These are phyloP conservation scores for Penicillium robsamsonii DNA, from an alignment of 495 filamentous ascomycete species.

Conservation along the genomic window DNA sequence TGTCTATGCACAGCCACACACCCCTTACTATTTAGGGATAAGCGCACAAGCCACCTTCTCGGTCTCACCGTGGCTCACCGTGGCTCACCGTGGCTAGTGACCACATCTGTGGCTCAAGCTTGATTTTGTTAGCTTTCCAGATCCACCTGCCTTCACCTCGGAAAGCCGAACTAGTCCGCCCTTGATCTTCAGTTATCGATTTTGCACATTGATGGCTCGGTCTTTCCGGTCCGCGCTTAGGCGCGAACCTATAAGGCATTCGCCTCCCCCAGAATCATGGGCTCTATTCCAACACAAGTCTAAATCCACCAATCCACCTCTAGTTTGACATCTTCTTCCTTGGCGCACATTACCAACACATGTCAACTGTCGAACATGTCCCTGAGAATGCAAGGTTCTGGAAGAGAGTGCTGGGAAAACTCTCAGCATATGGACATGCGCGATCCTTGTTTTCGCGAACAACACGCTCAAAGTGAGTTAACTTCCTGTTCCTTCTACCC, in stretches of 20 bases:
- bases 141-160: constrained; percentile 17
- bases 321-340: neutral
- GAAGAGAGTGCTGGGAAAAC: constrained; percentile 39
- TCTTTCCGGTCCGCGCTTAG: constrained; percentile 17
- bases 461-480: constrained; percentile 36
- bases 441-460: constrained; percentile 32
- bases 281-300: constrained; percentile 9
- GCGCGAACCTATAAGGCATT: constrained; percentile 24
- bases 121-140: constrained; percentile 19
- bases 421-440: constrained; percentile 34
- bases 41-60: constrained; percentile 26
- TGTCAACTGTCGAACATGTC: constrained; percentile 36
- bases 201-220: constrained; percentile 24
- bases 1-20: constrained; percentile 25
- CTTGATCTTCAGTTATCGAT: constrained; percentile 33
- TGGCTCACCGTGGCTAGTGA: constrained; percentile 24
- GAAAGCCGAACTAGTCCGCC: constrained; percentile 33
- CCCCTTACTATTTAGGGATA: constrained; percentile 20
- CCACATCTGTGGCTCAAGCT: constrained; percentile 29
- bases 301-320: neutral
- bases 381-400: constrained; percentile 38
- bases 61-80: constrained; percentile 27
- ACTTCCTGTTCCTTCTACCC: neutral
- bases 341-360: constrained; percentile 13
- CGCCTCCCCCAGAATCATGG: constrained; percentile 5